Evolutionary conservation across 345 rosid species (phyloP), one percentile per base, ranked within the genome.

Genomic region (Euphorbia tirucalli): DNA sequence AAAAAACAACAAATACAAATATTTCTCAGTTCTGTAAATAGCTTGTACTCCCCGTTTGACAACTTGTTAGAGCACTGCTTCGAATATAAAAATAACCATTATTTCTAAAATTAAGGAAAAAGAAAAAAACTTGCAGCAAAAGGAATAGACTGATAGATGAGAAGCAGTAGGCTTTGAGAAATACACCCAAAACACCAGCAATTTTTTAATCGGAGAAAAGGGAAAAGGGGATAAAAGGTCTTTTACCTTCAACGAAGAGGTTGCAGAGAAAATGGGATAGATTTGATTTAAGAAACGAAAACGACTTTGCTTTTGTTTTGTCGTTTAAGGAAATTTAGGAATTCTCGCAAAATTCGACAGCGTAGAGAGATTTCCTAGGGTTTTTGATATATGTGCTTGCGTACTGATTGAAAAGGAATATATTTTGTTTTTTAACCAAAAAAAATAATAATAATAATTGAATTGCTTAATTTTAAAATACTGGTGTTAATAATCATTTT

Each of bases 341-440:
- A 55, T 60, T 77, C 55, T 52, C 43, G 27, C n/a, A n/a, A 69
- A 58, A 48, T 69, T 7, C 19, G 54, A 69, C 24, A 69, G 75
- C 70, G 73, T 50, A 52, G 60, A 71, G 32, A 44, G 65, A 64
- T 52, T 61, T 77, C 41, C 50, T 65, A 76, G 69, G 69, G 63
- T 25, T 46, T 69, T 30, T 28, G n/a, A 59, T 35, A 10, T 65
- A 16, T 46, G 16, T 25, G 3, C 49, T 44, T 65, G 56, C 37
- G 37, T 44, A 55, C 55, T 15, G 27, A 22, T 22, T 11, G 24
- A 39, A 63, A 63, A 62, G 18, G 30, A 18, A 39, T 41, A 10
- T 0, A 37, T 61, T 30, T 60, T n/a, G n/a, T n/a, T n/a, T n/a
- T n/a, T n/a, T n/a, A n/a, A n/a, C n/a, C n/a, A n/a, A n/a, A n/a